Conservation (phyloP, 208 protist species). For the Crithidia brevicula region DNA sequence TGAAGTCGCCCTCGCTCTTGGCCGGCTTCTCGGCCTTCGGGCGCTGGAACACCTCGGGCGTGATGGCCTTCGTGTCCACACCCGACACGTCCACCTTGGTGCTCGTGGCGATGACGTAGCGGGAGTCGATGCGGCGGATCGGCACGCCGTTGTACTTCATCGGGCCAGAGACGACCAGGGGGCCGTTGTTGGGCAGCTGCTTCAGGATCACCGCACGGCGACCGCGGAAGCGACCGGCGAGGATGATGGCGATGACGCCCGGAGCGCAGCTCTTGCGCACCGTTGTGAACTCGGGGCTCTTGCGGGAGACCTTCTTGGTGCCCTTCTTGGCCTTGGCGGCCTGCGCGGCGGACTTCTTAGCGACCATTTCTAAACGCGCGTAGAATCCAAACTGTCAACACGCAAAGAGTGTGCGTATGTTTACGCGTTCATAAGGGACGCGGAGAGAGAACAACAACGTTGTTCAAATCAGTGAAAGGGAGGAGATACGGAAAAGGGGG, state of each 20-base stretch:
- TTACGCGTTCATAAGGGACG: not conserved
- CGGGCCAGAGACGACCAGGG: constrained; percentile 96
- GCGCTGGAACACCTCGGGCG: constrained; percentile 69
- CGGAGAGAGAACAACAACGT: not conserved
- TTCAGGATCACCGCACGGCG: constrained; percentile 98
- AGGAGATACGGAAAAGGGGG: constrained; percentile 2
- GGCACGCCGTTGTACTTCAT: constrained; percentile 98
- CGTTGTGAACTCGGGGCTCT: constrained; percentile 63
- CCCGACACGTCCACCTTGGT: constrained; percentile 96
- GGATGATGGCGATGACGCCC: constrained; percentile 80
- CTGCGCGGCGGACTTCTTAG: constrained; percentile 75
- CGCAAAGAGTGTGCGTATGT: not conserved
- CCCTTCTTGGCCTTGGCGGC: constrained; percentile 28
- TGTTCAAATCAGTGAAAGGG: not conserved
- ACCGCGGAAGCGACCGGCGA: constrained; percentile 97
- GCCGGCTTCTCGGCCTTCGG: constrained; percentile 78
- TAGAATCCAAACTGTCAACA: constrained; percentile 23
- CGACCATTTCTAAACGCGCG: constrained; percentile 24
- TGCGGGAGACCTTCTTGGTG: constrained; percentile 68
- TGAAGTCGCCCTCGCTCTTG: constrained; percentile 89
- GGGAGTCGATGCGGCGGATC: constrained; percentile 97
- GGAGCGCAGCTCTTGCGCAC: constrained; percentile 67
- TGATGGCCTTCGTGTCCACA: constrained; percentile 87
- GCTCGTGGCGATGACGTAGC: constrained; percentile 98
- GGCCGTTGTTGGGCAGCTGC: constrained; percentile 95